phyloP scores from a whole-genome alignment of 768 basidiomycete genomes.

The Lentinula edodes region DNA sequence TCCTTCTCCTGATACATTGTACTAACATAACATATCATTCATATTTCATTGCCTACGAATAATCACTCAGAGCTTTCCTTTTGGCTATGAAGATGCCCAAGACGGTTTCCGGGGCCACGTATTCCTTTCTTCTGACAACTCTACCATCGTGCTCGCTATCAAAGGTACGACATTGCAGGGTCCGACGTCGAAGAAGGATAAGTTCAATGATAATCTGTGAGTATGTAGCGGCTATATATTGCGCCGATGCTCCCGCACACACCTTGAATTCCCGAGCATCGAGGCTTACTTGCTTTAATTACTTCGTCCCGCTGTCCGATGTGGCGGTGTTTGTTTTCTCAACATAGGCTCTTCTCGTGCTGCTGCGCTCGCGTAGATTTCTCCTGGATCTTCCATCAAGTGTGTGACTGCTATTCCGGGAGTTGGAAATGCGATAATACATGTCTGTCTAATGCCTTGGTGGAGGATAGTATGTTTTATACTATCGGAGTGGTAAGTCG shows the following conservation, averaged over 20 bases:
- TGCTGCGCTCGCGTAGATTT: conserved; percentile 90
- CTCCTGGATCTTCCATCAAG: conserved; percentile 79
- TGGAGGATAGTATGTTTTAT: conserved; percentile 91
- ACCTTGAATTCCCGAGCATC: too few species aligned
- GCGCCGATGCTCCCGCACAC: too few species aligned
- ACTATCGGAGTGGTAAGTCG: conserved; percentile 75
- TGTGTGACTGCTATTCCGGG: conserved; percentile 81
- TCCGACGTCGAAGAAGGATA: conserved; percentile 85
- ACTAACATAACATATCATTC: background rate
- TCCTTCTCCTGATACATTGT: background rate
- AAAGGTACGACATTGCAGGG: conserved; percentile 87
- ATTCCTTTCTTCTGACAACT: conserved; percentile 72
- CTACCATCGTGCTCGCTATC: conserved; percentile 81
- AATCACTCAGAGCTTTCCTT: conserved; percentile 60
- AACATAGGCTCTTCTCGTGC: conserved; percentile 64
- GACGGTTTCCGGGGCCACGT: conserved; percentile 90
- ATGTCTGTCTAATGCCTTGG: conserved; percentile 79
- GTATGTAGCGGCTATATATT: conserved; percentile 7
- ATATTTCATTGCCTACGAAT: background rate
- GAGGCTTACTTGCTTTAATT: background rate
- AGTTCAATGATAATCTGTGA: conserved; percentile 82
- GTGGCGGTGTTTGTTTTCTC: background rate
- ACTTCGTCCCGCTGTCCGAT: background rate
- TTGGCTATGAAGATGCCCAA: conserved; percentile 63
- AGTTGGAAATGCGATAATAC: conserved; percentile 70